Percentiles rank a stretch among this genome's conserved stretches.
Conservation (phyloP, 805 yeast species). For the Cyberlindnera euphorbiae region DNA sequence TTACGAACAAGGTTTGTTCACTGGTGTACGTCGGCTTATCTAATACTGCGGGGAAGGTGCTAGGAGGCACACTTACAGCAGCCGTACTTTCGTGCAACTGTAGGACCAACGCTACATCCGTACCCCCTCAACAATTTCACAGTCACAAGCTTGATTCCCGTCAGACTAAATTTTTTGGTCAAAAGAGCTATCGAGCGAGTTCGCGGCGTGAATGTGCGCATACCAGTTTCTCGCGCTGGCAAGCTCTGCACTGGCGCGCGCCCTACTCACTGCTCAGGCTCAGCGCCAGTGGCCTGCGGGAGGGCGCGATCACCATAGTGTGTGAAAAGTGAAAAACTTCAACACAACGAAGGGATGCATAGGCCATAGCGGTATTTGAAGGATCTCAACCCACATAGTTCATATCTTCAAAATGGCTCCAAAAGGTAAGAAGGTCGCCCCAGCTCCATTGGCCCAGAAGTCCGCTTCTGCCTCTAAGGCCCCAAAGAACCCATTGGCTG, state of each 20-base stretch:
- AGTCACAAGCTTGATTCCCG: constrained; percentile 12
- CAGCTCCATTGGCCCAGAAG: constrained; percentile 93
- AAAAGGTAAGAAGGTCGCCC: constrained; percentile 81
- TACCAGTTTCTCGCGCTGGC: not conserved
- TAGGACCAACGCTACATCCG: constrained; percentile 5
- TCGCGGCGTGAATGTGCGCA: constrained; percentile 2
- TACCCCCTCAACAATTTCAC: constrained; percentile 6
- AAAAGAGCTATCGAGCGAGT: constrained; percentile 1
- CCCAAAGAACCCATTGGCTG: constrained; percentile 81
- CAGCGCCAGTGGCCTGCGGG: no score
- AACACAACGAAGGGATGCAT: not conserved
- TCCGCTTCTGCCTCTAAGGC: constrained; percentile 55
- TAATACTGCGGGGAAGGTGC: not conserved
- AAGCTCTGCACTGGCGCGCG: no score
- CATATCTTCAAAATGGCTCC: constrained; percentile 13
- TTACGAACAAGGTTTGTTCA: no score
- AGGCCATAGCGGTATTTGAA: not conserved
- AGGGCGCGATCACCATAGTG: no score
- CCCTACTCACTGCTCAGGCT: no score
- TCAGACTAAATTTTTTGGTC: no score
- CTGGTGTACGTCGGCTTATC: no score
- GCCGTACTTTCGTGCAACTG: no score
- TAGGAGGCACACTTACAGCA: no score
- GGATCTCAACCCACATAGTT: constrained; percentile 18
- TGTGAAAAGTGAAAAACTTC: constrained; percentile 16